Evolutionary conservation across 495 filamentous ascomycete genomes (phyloP).

Genomic region (Aspergillus diversus): DNA sequence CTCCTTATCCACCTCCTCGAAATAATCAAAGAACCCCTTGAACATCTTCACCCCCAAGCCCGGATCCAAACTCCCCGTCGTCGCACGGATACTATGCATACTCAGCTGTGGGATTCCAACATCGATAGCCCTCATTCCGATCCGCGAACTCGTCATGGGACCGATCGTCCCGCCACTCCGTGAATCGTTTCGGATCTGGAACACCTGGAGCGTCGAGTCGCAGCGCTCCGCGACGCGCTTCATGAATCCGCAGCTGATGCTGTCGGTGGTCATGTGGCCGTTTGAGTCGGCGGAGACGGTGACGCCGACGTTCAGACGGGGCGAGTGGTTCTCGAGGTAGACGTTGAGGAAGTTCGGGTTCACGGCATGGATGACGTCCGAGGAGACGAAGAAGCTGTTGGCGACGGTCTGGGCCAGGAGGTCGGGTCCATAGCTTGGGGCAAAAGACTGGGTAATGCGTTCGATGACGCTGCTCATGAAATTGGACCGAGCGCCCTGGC

Average conservation of each 20-base stretch:
- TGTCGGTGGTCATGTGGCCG: slow-evolving; percentile 91
- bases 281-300: slow-evolving; percentile 85
- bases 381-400: slow-evolving; percentile 89
- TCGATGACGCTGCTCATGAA: slow-evolving; percentile 80
- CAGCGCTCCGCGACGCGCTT: slow-evolving; percentile 72
- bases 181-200: slow-evolving; percentile 92
- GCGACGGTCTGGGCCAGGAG: slow-evolving; percentile 83
- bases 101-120: slow-evolving; percentile 89
- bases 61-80: slow-evolving; percentile 83
- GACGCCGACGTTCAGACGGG: slow-evolving; percentile 87
- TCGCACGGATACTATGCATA: slow-evolving; percentile 95
- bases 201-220: slow-evolving; percentile 75
- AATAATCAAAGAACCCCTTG: slow-evolving; percentile 86
- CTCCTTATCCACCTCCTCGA: slow-evolving; percentile 83
- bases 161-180: slow-evolving; percentile 93
- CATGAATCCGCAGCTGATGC: slow-evolving; percentile 75
- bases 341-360: slow-evolving; percentile 87
- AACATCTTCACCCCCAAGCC: slow-evolving; percentile 88
- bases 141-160: slow-evolving; percentile 79
- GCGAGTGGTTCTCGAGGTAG: slow-evolving; percentile 84
- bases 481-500: slow-evolving; percentile 88
- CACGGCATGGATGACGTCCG: slow-evolving; percentile 91
- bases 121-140: slow-evolving; percentile 85
- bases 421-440: slow-evolving; percentile 61
- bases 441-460: slow-evolving; percentile 75